These are phyloP conservation scores for Entomortierella beljakovae DNA, from an alignment of 192 early-diverging fungal species.

Conservation along the genomic window DNA sequence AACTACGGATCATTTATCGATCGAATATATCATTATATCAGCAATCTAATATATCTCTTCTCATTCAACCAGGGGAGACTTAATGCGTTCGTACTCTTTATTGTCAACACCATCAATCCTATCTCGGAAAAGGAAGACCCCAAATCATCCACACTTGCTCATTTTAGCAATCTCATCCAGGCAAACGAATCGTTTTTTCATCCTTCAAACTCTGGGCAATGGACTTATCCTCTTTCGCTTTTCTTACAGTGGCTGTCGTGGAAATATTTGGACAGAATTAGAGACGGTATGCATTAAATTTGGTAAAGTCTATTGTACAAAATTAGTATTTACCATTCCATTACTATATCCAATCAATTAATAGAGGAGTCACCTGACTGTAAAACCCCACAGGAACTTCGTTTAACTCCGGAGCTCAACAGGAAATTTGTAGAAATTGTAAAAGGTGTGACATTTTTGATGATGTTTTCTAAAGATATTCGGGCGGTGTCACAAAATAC, in stretches of 20 bases:
- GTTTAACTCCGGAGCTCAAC: conserved; percentile 68
- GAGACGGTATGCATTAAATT: conserved; percentile 46
- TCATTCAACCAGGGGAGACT: conserved; percentile 23
- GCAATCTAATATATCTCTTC: not conserved
- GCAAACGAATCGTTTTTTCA: conserved; percentile 91
- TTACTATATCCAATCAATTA: not conserved
- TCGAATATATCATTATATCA: not conserved
- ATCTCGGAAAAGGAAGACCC: conserved; percentile 42
- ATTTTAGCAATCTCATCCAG: conserved; percentile 81
- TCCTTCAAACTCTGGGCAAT: conserved; percentile 91
- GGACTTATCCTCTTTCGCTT: conserved; percentile 79
- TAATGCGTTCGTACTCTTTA: conserved; percentile 76
- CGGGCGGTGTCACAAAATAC: conserved; percentile 68
- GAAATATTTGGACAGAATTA: conserved; percentile 77
- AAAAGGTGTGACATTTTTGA: conserved; percentile 67
- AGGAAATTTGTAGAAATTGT: conserved; percentile 74
- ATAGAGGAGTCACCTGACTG: conserved; percentile 71
- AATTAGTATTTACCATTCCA: not conserved
- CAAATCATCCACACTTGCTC: conserved; percentile 64
- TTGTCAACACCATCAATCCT: conserved; percentile 83
- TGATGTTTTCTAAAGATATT: conserved; percentile 83
- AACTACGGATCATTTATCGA: conserved; percentile 23
- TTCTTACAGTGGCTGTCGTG: conserved; percentile 75
- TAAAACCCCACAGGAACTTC: conserved; percentile 65
- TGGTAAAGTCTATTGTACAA: not conserved